phyloP scores from a whole-genome alignment of 2,329 filamentous ascomycete species.

The Sclerotinia spermophila region DNA sequence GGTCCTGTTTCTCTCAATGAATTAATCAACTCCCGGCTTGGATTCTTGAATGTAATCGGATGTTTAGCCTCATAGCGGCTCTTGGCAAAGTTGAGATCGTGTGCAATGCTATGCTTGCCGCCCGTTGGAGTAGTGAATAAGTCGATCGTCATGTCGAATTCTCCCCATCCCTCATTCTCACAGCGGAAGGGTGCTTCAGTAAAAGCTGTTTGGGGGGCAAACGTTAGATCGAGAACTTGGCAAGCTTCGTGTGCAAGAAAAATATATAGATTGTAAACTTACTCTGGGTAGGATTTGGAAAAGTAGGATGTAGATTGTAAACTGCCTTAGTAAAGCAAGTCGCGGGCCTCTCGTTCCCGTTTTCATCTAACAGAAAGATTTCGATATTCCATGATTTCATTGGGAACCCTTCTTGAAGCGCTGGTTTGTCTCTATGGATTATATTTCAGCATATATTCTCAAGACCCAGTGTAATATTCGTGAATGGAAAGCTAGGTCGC shows the following conservation, averaged over 20 bases:
- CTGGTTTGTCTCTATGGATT: constrained; percentile 65
- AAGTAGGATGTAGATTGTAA: constrained; percentile 92
- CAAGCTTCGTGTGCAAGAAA: neutral
- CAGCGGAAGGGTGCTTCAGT: constrained; percentile 84
- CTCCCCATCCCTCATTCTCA: constrained; percentile 94
- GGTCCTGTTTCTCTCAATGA: constrained; percentile 79
- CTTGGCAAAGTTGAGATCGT: constrained; percentile 89
- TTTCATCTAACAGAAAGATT: constrained; percentile 78
- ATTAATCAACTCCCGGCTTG: constrained; percentile 78
- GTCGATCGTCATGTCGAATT: constrained; percentile 92
- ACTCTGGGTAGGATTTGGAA: constrained; percentile 84
- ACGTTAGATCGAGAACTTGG: constrained; percentile 6
- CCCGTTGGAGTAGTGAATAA: constrained; percentile 82
- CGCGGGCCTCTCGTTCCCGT: constrained; percentile 78
- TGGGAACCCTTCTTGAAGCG: constrained; percentile 81
- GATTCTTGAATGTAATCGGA: constrained; percentile 83
- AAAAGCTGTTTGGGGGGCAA: constrained; percentile 54
- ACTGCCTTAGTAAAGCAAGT: constrained; percentile 87
- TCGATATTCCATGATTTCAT: constrained; percentile 91
- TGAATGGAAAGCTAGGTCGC: constrained; percentile 29
- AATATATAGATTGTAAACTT: constrained; percentile 39
- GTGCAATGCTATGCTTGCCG: constrained; percentile 71
- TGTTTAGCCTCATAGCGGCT: constrained; percentile 81
- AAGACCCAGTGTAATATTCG: neutral
- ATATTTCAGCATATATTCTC: constrained; percentile 17